Conservation (phyloP, 176 grass and related monocot genomes). For the Oryza glaberrima region DNA sequence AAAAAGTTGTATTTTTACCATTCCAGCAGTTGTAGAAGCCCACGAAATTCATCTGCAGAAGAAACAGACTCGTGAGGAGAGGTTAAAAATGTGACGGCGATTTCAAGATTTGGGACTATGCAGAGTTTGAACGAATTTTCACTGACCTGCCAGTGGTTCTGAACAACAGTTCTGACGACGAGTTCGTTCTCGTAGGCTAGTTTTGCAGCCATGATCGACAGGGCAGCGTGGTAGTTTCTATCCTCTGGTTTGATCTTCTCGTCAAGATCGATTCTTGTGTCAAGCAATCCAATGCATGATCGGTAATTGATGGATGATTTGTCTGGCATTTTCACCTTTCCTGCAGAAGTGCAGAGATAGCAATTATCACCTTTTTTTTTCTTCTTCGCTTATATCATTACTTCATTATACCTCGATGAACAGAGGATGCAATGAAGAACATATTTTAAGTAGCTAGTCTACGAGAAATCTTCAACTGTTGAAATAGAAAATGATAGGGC, state of each 20-base stretch:
- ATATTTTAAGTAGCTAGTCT: not conserved
- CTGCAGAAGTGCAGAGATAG: slow-evolving; percentile 53
- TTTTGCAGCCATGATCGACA: slow-evolving; percentile 86
- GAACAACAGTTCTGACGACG: slow-evolving; percentile 44
- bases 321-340: slow-evolving; percentile 55
- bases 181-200: slow-evolving; percentile 73
- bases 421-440: not conserved
- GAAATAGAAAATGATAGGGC: not conserved
- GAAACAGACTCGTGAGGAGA: not conserved
- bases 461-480: not conserved
- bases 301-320: slow-evolving; percentile 52
- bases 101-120: not conserved
- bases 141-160: slow-evolving; percentile 61
- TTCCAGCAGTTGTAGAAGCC: slow-evolving; percentile 82
- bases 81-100: not conserved
- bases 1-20: slow-evolving; percentile 43
- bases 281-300: slow-evolving; percentile 58
- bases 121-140: not conserved
- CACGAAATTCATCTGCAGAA: slow-evolving; percentile 71
- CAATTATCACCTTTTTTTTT: not conserved
- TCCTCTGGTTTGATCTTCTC: slow-evolving; percentile 52
- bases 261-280: slow-evolving; percentile 70
- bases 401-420: not conserved
- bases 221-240: slow-evolving; percentile 60
- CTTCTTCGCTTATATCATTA: not conserved